Evolutionary conservation across 495 filamentous ascomycete genomes (phyloP), one percentile per base, ranked within the genome.

Genomic region (Coniosporium apollinis): DNA sequence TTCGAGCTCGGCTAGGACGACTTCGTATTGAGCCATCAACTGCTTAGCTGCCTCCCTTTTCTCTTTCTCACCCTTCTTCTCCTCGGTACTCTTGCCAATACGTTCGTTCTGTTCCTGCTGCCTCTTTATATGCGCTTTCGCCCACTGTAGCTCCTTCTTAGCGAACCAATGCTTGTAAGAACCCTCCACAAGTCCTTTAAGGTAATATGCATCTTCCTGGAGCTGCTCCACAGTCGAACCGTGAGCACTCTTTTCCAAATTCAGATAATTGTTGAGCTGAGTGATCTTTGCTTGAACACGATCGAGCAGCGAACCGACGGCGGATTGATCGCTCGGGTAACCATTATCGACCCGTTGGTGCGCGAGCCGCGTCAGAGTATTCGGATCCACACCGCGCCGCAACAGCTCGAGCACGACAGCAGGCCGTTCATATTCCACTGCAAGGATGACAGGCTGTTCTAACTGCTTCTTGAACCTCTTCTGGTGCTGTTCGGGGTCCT

Each of bases 401-500:
- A 85, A 46, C 3, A 86, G 55, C 15, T 67, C 60, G 3, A 72
- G 38, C 4, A 68, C 73, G 9, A 69, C 30, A 2, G 59, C 44
- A 0, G 70, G 70, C 22, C 70, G 46, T 7, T 66, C 45, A 4
- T 59, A 61, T 1, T 53, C 36, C 3, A 76, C 55, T 0, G 78
- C 78, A 4, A 62, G 32, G 2, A 79, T 46, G 21, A 83, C 52
- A 1, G 77, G 77, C 47, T 83, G 78, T 17, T 61, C 50, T 0
- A 60, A 36, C 10, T 36, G 35, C 6, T 45, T 14, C 1, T 59
- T 31, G 46, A 65, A 73, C 1, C 30, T 19, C 0, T 47, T 43
- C 30, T 63, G 38, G 28, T 69, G 69, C 1, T 49, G 34, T 11
- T 72, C 60, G 0, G 48, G 34, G 22, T 48, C 44, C 2, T 45